Evolutionary conservation across 345 rosid genomes (phyloP).

Genomic region (Lepidium africanum): DNA sequence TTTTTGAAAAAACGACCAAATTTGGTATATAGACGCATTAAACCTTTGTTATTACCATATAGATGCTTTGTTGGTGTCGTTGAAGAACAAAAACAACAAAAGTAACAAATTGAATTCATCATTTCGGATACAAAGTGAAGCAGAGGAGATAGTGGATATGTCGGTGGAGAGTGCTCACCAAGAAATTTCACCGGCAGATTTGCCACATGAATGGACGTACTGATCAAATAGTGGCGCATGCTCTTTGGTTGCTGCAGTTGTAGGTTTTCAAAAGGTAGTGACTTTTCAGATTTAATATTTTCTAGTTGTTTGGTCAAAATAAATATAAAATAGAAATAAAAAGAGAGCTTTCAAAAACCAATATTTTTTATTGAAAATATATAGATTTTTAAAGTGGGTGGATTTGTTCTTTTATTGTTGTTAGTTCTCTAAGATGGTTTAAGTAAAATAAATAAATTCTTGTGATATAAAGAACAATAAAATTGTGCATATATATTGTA

Average conservation of each 20-base stretch:
- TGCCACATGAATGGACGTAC: constrained; percentile 87
- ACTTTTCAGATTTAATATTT: constrained; percentile 16
- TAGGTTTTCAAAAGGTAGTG: constrained; percentile 17
- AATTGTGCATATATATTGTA: constrained; percentile 14
- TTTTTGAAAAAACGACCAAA: too few species aligned
- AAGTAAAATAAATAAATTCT: constrained; percentile 12
- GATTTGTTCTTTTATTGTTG: constrained; percentile 20
- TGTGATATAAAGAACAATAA: constrained; percentile 19
- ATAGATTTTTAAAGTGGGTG: constrained; percentile 7
- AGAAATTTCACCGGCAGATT: constrained; percentile 29
- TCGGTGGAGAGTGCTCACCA: constrained; percentile 32
- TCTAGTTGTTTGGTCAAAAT: constrained; percentile 12
- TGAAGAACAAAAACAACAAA: constrained; percentile 23
- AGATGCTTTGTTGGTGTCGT: constrained; percentile 31
- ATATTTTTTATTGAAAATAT: constrained; percentile 8
- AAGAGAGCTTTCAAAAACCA: neutral
- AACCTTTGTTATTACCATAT: neutral
- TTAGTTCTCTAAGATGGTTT: neutral
- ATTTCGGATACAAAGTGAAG: constrained; percentile 30
- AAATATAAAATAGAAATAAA: neutral
- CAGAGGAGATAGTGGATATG: constrained; percentile 24
- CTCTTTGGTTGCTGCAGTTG: neutral
- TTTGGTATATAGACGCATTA: too few species aligned
- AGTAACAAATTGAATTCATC: constrained; percentile 22
- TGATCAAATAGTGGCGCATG: constrained; percentile 21